phyloP scores from a whole-genome alignment of 2,329 filamentous ascomycete species.

The Fusarium mundagurra region DNA sequence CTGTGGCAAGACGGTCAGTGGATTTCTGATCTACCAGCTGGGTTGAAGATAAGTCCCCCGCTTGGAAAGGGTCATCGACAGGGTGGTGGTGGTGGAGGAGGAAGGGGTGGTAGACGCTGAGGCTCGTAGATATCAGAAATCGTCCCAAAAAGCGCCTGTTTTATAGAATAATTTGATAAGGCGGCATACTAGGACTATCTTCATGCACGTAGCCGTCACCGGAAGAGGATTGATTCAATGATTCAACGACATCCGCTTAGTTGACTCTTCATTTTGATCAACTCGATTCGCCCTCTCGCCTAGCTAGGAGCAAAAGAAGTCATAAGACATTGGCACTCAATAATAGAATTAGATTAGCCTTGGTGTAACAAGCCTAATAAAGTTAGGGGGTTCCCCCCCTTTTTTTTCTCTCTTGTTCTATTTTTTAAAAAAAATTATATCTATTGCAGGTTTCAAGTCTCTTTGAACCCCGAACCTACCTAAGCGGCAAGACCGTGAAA shows the following conservation, averaged over 20 bases:
- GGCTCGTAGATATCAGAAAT: slow-evolving; percentile 13
- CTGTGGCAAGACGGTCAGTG: slow-evolving; percentile 77
- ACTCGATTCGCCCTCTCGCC: background rate
- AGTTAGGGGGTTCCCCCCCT: no score
- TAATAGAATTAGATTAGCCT: background rate
- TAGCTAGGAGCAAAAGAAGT: background rate
- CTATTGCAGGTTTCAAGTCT: background rate
- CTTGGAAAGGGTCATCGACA: slow-evolving; percentile 59
- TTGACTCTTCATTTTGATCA: background rate
- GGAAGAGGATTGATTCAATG: background rate
- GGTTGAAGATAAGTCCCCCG: slow-evolving; percentile 60
- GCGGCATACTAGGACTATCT: background rate
- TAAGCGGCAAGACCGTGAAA: background rate
- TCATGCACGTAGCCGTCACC: background rate
- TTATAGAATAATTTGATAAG: background rate
- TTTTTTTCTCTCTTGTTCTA: no score
- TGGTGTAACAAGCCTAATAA: background rate
- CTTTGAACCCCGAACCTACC: background rate
- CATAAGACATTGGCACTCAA: background rate
- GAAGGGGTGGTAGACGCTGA: slow-evolving; percentile 34
- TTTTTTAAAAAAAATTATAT: background rate
- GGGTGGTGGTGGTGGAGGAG: slow-evolving; percentile 52
- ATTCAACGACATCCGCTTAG: background rate
- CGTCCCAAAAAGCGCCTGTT: background rate
- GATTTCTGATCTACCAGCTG: slow-evolving; percentile 72